These are phyloP conservation scores for Botrytis pseudocinerea DNA, from an alignment of 2,329 filamentous ascomycete genomes.

Conservation along the genomic window DNA sequence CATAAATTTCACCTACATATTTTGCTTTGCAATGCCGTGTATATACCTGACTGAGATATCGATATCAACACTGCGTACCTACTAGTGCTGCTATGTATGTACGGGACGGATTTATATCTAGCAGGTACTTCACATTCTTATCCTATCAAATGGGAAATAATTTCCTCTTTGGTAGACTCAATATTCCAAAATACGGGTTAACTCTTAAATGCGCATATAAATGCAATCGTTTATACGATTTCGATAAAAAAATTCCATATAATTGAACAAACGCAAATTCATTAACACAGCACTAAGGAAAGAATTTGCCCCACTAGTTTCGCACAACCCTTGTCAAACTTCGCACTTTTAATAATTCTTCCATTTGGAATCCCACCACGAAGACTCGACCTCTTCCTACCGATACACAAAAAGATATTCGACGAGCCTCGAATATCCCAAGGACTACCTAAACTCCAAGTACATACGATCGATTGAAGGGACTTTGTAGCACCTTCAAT, in stretches of 20 bases:
- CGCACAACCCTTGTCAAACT: conserved; percentile 21
- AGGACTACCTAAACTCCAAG: neutral
- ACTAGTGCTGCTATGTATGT: neutral
- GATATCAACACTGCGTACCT: neutral
- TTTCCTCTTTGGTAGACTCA: neutral
- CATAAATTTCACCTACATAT: neutral
- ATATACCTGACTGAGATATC: neutral
- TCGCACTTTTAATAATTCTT: conserved; percentile 22
- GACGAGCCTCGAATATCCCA: conserved; percentile 16
- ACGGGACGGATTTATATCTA: neutral
- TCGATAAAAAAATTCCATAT: neutral
- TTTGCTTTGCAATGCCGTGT: neutral
- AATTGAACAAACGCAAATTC: neutral
- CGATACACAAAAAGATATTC: conserved; percentile 21
- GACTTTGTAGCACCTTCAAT: conserved; percentile 32
- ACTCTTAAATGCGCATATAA: neutral
- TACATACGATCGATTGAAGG: conserved; percentile 29
- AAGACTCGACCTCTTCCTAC: conserved; percentile 16
- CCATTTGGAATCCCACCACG: conserved; percentile 17
- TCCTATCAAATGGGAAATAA: neutral
- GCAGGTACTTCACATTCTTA: neutral
- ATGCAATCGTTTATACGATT: neutral
- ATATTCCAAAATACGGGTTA: neutral
- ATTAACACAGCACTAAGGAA: neutral
- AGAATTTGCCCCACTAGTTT: conserved; percentile 20